Percentiles rank a stretch among this genome's conserved stretches.
phyloP scores from a whole-genome alignment of 768 basidiomycete species.

The Cyathus striatus region DNA sequence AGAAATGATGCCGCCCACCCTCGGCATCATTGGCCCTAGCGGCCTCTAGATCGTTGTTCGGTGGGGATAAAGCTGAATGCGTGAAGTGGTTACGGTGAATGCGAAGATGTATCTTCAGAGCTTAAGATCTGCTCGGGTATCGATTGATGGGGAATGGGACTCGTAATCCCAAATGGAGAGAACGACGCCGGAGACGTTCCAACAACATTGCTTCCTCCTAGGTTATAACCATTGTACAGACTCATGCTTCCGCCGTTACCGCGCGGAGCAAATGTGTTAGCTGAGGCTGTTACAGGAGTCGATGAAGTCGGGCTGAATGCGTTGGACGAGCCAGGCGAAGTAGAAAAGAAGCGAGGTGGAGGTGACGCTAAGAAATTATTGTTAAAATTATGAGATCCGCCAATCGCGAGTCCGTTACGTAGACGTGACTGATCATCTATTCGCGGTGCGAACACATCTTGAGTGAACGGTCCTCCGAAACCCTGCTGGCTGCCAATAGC shows the following conservation, averaged over 20 bases:
- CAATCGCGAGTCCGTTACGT: slow-evolving; percentile 14
- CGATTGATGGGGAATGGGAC: slow-evolving; percentile 21
- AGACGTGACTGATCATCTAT: no score
- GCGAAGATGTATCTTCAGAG: slow-evolving; percentile 27
- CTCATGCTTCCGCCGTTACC: slow-evolving; percentile 15
- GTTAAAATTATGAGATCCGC: slow-evolving; percentile 13
- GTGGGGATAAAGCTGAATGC: slow-evolving; percentile 24
- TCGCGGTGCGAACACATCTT: no score
- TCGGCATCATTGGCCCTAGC: slow-evolving; percentile 34
- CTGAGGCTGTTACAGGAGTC: slow-evolving; percentile 22
- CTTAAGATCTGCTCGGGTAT: slow-evolving; percentile 30
- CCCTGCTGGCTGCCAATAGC: no score
- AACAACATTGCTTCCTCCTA: slow-evolving; percentile 14
- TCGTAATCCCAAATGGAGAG: slow-evolving; percentile 31
- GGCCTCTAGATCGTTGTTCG: slow-evolving; percentile 39
- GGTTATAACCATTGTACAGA: slow-evolving; percentile 20
- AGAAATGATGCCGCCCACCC: slow-evolving; percentile 11
- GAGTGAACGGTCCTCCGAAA: background rate
- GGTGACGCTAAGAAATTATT: slow-evolving; percentile 35
- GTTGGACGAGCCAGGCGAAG: slow-evolving; percentile 25
- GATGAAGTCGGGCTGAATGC: slow-evolving; percentile 20
- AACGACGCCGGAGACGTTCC: slow-evolving; percentile 18
- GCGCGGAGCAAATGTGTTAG: slow-evolving; percentile 31
- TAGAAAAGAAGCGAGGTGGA: slow-evolving; percentile 40
- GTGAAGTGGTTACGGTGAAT: slow-evolving; percentile 25